Conservation (phyloP, 768 basidiomycete genomes). For the Leccinum boreale region DNA sequence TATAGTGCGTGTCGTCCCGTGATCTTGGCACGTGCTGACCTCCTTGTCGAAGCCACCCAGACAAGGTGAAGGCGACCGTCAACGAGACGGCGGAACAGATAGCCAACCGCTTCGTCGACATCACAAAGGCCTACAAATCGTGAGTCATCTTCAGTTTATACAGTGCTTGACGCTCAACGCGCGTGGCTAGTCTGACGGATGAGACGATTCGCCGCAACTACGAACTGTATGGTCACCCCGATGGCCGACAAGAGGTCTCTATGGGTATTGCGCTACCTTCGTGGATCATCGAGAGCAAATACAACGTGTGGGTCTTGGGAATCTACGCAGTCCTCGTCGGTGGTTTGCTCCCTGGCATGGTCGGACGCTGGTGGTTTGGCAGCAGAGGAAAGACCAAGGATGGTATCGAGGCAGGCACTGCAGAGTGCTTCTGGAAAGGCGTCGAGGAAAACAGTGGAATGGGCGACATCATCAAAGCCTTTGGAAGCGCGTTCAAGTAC, state of each 20-base stretch:
- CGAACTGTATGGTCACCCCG: slow-evolving; percentile 88
- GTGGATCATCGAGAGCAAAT: slow-evolving; percentile 91
- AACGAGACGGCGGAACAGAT: slow-evolving; percentile 88
- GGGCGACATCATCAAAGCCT: slow-evolving; percentile 64
- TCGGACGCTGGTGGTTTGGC: slow-evolving; percentile 98
- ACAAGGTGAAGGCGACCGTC: slow-evolving; percentile 82
- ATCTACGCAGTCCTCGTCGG: slow-evolving; percentile 88
- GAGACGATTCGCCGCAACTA: slow-evolving; percentile 89
- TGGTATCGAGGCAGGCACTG: slow-evolving; percentile 76
- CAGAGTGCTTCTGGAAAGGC: slow-evolving; percentile 83
- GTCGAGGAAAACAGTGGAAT: slow-evolving; percentile 78
- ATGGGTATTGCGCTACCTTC: slow-evolving; percentile 94
- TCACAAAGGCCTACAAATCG: slow-evolving; percentile 99
- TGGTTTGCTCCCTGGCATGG: slow-evolving; percentile 77
- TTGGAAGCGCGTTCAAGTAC: slow-evolving; percentile 64
- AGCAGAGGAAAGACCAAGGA: slow-evolving; percentile 89
- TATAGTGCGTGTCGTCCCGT: slow-evolving; percentile 54
- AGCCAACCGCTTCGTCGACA: slow-evolving; percentile 80
- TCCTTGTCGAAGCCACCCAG: slow-evolving; percentile 71
- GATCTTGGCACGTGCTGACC: background rate
- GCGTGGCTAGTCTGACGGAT: slow-evolving; percentile 69
- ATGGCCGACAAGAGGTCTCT: slow-evolving; percentile 91
- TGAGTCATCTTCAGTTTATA: slow-evolving; percentile 20
- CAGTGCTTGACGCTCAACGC: background rate
- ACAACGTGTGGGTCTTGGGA: slow-evolving; percentile 88